A percentile compares a stretch with the other conserved stretches of the same genome.
These are phyloP conservation scores for Parietaria judaica DNA, from an alignment of 306 rosid genomes.

Conservation along the genomic window DNA sequence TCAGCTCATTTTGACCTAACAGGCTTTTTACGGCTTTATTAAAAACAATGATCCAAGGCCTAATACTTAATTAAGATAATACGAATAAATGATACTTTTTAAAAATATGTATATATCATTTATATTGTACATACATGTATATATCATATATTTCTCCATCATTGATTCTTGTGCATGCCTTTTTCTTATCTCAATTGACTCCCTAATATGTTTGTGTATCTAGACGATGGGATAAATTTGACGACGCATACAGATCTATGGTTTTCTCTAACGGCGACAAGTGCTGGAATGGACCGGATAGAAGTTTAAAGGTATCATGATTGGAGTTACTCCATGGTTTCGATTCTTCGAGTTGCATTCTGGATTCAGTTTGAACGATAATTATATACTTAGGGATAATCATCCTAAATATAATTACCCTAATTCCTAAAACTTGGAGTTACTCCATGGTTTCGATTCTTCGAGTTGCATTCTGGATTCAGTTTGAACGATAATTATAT, in stretches of 20 bases:
- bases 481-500: neutral
- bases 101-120: too few species aligned
- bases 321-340: constrained; percentile 1
- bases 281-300: constrained; percentile 99
- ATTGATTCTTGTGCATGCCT: neutral
- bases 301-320: constrained; percentile 80
- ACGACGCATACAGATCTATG: constrained; percentile 74
- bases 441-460: neutral
- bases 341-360: neutral
- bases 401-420: neutral
- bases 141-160: neutral
- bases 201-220: neutral
- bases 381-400: neutral
- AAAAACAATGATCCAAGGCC: too few species aligned
- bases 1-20: too few species aligned
- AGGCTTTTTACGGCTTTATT: too few species aligned
- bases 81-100: too few species aligned
- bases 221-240: constrained; percentile 96
- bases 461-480: neutral
- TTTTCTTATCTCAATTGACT: neutral
- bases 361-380: neutral
- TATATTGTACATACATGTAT: neutral
- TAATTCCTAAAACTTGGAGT: too few species aligned
- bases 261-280: constrained; percentile 73
- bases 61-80: too few species aligned